Conservation (phyloP, 371 early-diverging fungal genomes). For the Syncephalastrum racemosum region DNA sequence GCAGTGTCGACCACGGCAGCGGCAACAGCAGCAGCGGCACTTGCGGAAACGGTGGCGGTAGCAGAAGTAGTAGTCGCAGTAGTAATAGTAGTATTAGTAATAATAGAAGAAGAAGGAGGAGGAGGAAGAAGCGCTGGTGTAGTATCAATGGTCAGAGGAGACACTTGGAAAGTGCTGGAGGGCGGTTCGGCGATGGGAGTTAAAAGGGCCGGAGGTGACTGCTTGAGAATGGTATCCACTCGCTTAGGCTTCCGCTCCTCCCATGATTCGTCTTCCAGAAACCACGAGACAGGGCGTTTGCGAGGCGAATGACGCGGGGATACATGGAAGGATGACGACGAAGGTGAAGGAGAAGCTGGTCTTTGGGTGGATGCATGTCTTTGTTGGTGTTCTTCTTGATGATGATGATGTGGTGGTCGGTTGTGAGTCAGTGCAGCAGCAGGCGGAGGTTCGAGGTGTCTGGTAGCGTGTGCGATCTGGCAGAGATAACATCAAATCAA, state of each 20-base stretch:
- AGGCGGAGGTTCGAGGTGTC: no score
- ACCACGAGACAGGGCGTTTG: slow-evolving; percentile 17
- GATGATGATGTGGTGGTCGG: background rate
- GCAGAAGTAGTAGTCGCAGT: background rate
- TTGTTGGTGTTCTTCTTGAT: background rate
- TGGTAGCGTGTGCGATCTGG: no score
- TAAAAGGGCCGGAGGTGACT: background rate
- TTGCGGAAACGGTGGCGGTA: slow-evolving; percentile 1
- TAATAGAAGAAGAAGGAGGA: background rate
- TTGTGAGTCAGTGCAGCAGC: slow-evolving; percentile 1
- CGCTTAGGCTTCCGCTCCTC: slow-evolving; percentile 12
- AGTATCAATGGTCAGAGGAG: background rate
- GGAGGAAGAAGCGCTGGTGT: background rate
- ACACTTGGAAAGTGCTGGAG: no score
- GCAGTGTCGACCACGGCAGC: no score
- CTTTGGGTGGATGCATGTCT: no score
- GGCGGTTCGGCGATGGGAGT: background rate
- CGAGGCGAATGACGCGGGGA: slow-evolving; percentile 11
- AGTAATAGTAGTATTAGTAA: background rate
- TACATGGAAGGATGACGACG: background rate
- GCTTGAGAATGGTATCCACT: no score
- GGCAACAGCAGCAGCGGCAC: no score
- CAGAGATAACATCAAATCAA: no score
- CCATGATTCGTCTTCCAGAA: slow-evolving; percentile 14
- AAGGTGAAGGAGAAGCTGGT: no score